Base-by-base conservation (phyloP, 306 rosid genomes). In the Amphicarpaea edgeworthii region DNA sequence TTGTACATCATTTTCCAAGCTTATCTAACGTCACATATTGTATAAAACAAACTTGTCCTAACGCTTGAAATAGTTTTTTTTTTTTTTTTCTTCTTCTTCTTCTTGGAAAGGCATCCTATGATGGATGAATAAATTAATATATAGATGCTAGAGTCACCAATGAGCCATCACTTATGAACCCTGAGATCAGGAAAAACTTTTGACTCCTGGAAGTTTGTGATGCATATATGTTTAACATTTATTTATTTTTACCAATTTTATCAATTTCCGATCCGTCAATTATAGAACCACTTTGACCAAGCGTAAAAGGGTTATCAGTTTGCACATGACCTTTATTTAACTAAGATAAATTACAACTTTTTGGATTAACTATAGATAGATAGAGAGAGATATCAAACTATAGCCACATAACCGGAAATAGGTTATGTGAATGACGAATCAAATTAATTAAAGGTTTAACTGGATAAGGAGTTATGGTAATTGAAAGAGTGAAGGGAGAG, bases 141-240 rank as follows among this genome's bases (percentile, higher is more conserved):
- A n/a, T 12, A 9, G 60, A 51, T 57, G 37, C 45, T n/a, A 37
- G 16, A 42, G 30, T 6, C 51, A 19, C 61, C 34, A 65, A 72
- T 62, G 59, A 71, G 38, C 17, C 64, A 34, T 47, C 32, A 4
- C 42, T 12, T 16, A 17, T 58, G 68, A 65, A 7, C 60, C 81
- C 69, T 67, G 57, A 77, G 68, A 75, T 57, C 7, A 28, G 34
- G 75, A 57, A 30, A 55, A 77, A 42, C 50, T 28, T 28, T 57
- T 26, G 57, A 41, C 6, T 67, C 20, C 9, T 34, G 8, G 51
- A 62, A 47, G 41, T 63, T 62, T 46, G 72, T 49, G 50, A 30
- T 12, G 28, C 60, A 61, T 34, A 30, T 43, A 10, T 42, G 0
- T 24, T 30, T 6, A 16, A 14, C 2, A 4, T 20, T 51, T 15